Evolutionary conservation across 805 yeast species (phyloP), one percentile per base, ranked within the genome.

Genomic region (Kodamaea hsintzibuensis): DNA sequence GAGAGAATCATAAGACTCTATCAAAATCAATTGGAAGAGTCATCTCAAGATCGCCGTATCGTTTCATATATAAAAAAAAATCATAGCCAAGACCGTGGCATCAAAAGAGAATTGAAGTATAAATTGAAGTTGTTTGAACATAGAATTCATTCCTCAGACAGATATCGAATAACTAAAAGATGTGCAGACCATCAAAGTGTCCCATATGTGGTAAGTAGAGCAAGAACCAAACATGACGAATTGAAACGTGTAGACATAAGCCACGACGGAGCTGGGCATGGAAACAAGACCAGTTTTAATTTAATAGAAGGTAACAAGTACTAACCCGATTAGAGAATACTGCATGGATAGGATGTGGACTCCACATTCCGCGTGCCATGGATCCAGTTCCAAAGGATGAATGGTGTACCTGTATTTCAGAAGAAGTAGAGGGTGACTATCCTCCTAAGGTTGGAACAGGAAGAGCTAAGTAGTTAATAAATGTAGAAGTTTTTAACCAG

Each of bases 261-360:
- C 13, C 35, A 5, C 13, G 35, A 10, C 35, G 8, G n/a, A n/a
- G n/a, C n/a, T n/a, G n/a, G n/a, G n/a, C n/a, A n/a, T n/a, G n/a
- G n/a, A n/a, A n/a, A n/a, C n/a, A n/a, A n/a, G n/a, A n/a, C n/a
- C n/a, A 5, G 35, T 12, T 3, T 9, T 30, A 30, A 10, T 9
- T 30, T 30, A 30, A 30, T 30, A 30, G 35, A 30, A 30, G 35
- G 13, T 9, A 8, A 30, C 35, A 30, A 30, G 30, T 17, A 45
- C 54, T 51, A 40, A 51, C 47, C 19, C 7, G 16, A 30, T 30
- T 45, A 53, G 61, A 55, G 40, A 50, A 53, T 13, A 51, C 62
- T 1, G 56, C 80, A 16, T 78, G 81, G 81, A 60, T 60, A 27
- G 82, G 82, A 13, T 78, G 82, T 64, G 82, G 82, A 2, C 47